Evolutionary conservation across 805 yeast genomes (phyloP).

Genomic region (Crinitomyces ghanaensis): DNA sequence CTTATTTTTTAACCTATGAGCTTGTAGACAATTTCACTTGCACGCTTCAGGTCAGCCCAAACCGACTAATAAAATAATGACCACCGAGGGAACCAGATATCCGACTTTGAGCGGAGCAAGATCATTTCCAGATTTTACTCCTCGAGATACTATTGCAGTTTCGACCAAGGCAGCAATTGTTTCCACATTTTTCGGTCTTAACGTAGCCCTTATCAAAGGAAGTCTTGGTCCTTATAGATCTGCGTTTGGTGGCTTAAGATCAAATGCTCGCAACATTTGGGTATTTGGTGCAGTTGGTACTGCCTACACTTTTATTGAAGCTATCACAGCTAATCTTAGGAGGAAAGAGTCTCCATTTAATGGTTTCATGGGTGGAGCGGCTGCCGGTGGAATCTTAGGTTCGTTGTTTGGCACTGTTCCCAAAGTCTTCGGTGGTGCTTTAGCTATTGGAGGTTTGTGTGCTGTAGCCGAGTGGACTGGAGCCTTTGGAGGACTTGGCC

Average conservation of each 20-base stretch:
- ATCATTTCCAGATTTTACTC: conserved; percentile 33
- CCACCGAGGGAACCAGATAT: too few species aligned
- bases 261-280: conserved; percentile 19
- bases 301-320: conserved; percentile 32
- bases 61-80: conserved; percentile 9
- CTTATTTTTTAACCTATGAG: background rate
- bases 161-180: conserved; percentile 36
- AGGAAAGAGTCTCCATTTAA: conserved; percentile 54
- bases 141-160: conserved; percentile 43
- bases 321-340: conserved; percentile 46
- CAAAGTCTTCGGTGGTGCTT: conserved; percentile 36
- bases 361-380: conserved; percentile 38
- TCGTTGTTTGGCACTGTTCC: conserved; percentile 24
- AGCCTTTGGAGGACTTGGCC: conserved; percentile 19
- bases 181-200: conserved; percentile 37
- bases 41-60: conserved; percentile 5
- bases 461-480: conserved; percentile 30
- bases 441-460: conserved; percentile 34
- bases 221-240: conserved; percentile 21
- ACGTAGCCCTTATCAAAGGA: conserved; percentile 35
- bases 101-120: conserved; percentile 8
- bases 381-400: conserved; percentile 36
- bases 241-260: conserved; percentile 21
- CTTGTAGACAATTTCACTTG: too few species aligned
- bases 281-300: conserved; percentile 36